These are phyloP conservation scores for Fusarium continuum DNA, from an alignment of 2,329 filamentous ascomycete genomes.

Conservation along the genomic window DNA sequence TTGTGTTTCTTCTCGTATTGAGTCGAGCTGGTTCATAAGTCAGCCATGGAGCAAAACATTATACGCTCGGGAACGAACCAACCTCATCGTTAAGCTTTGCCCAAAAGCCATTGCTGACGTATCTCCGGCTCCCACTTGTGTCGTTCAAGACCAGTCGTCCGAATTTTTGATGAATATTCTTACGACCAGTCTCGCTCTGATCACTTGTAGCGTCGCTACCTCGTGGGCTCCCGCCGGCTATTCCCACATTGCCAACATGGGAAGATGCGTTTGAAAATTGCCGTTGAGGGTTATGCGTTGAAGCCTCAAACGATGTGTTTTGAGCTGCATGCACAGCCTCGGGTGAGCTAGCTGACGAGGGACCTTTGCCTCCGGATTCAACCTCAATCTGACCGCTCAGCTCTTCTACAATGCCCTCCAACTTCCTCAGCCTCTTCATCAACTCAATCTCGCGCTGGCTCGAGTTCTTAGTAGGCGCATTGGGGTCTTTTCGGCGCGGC, in stretches of 20 bases:
- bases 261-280: conserved; percentile 31
- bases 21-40: conserved; percentile 45
- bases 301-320: conserved; percentile 17
- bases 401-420: conserved; percentile 80
- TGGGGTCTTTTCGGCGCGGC: conserved; percentile 70
- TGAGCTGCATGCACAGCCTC: conserved; percentile 37
- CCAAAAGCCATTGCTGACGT: conserved; percentile 82
- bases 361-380: conserved; percentile 51
- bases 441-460: conserved; percentile 74
- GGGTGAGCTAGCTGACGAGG: conserved; percentile 46
- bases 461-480: conserved; percentile 66
- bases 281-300: conserved; percentile 22
- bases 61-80: conserved; percentile 28
- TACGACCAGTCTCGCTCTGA: conserved; percentile 47
- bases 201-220: conserved; percentile 44
- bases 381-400: conserved; percentile 71
- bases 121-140: conserved; percentile 71
- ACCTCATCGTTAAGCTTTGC: conserved; percentile 79
- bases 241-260: conserved; percentile 9
- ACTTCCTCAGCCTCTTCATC: conserved; percentile 74
- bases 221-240: conserved; percentile 34
- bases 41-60: not conserved
- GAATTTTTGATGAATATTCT: conserved; percentile 58
- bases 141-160: conserved; percentile 77
- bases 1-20: conserved; percentile 60